Percentiles rank a stretch among this genome's conserved stretches.
phyloP scores from a whole-genome alignment of 202 grass and related monocot genomes.

The Hordeum pubiflorum region DNA sequence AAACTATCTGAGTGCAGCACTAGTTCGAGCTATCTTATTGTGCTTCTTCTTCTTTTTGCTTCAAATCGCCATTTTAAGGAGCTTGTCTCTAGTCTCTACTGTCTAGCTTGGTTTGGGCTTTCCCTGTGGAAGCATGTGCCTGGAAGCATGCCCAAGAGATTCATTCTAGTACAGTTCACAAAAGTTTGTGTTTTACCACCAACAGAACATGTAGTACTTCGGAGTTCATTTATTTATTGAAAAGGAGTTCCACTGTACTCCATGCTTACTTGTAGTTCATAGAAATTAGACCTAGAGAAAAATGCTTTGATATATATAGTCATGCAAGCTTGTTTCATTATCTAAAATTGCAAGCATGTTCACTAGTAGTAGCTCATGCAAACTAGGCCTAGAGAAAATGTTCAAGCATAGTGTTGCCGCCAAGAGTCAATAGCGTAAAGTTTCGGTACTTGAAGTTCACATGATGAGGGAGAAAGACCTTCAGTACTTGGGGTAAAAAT shows the following conservation, averaged over 20 bases:
- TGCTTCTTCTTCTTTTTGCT: background rate
- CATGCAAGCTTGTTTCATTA: background rate
- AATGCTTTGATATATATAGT: background rate
- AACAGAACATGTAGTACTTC: background rate
- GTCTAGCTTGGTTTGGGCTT: background rate
- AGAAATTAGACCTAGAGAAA: background rate
- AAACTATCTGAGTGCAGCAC: background rate
- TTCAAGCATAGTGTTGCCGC: background rate
- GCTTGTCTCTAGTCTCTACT: background rate
- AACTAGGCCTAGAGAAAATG: background rate
- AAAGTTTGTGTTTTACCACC: background rate
- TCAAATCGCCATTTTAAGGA: background rate
- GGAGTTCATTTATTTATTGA: background rate
- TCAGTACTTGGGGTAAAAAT: background rate
- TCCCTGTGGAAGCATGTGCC: constrained; percentile 18
- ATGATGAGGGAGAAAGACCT: background rate
- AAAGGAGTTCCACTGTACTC: background rate
- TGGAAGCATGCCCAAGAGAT: constrained; percentile 14
- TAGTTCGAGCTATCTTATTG: background rate
- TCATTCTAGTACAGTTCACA: background rate
- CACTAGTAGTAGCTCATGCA: background rate
- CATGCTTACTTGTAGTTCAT: background rate
- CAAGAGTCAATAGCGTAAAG: background rate
- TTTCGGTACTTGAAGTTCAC: background rate
- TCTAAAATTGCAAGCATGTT: background rate